Evolutionary conservation across 2,329 filamentous ascomycete genomes (phyloP), one percentile per base, ranked within the genome.

Genomic region (Fusarium albosuccineum): DNA sequence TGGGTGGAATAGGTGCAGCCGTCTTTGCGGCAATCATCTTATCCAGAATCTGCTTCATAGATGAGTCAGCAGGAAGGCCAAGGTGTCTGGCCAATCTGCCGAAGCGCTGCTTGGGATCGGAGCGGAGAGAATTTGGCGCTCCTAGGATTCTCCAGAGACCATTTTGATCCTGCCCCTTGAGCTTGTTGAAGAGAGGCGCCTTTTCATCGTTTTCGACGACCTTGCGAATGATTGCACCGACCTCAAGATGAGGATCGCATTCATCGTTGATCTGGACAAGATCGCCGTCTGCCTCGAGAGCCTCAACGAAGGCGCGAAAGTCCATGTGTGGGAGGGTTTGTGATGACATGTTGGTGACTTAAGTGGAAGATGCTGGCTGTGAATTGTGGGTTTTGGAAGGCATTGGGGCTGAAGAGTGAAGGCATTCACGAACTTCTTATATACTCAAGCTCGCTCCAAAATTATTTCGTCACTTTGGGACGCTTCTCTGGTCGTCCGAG

Each of bases 131-230:
- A 6, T 73, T 80, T 0, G 83, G 79, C 0, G 80, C 80, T 17
- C 83, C 84, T 1, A 86, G 76, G 29, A 86, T 85, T 6, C 83
- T 76, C 64, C 64, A 70, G 3, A 86, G 72, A 5, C 83, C 83
- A 44, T 83, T 71, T 4, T 60, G 30, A 11, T 75, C 73, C 2
- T 66, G 67, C 1, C 83, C 83, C 54, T 80, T 83, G 42, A 86
- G 61, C 36, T 85, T 86, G 71, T 85, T 84, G 77, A 86, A 85
- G 0, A 86, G 75, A 0, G 83, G 83, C 0, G 83, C 83, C 40
- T 80, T 82, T 45, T 80, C 79, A 37, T 84, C 68, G 0, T 70
- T 81, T 63, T 86, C 83, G 41, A 77, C 80, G 4, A 81, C 82
- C n/a, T 72, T 75, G 10, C 83, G 76, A 11, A 80, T 82, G 44